Percentiles rank a stretch among this genome's conserved stretches.
Conservation (phyloP, 306 rosid species). For the Purshia tridentata region DNA sequence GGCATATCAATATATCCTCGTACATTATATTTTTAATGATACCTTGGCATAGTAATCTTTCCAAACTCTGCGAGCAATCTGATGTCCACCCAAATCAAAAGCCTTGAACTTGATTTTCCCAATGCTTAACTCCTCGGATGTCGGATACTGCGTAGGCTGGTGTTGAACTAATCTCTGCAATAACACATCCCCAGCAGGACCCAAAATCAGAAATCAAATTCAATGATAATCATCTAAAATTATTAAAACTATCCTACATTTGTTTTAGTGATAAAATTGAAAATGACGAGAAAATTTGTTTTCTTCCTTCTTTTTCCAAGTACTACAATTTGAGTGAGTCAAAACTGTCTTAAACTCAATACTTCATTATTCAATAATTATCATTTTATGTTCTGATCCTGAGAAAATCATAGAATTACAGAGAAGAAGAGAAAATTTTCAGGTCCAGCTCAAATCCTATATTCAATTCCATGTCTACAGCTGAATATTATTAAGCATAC, state of each 20-base stretch:
- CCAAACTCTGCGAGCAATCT: conserved; percentile 83
- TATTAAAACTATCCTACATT: background rate
- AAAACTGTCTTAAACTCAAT: conserved; percentile 3
- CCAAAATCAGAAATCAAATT: background rate
- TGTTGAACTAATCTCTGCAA: conserved; percentile 87
- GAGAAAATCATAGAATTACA: background rate
- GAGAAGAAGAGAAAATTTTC: background rate
- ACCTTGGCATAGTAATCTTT: conserved; percentile 90
- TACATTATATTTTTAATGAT: background rate
- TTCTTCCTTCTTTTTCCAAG: background rate
- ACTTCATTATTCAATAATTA: background rate
- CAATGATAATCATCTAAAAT: no score
- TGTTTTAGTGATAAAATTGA: background rate
- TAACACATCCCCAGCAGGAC: conserved; percentile 3
- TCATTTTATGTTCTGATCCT: background rate
- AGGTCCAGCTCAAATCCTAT: background rate
- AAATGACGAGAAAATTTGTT: background rate
- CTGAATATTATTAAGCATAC: background rate
- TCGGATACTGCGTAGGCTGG: conserved; percentile 80
- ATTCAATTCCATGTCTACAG: background rate
- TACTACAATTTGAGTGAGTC: background rate
- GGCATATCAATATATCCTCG: background rate
- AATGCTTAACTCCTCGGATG: conserved; percentile 81
- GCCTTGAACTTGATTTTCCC: conserved; percentile 87
- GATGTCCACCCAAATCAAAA: conserved; percentile 85